phyloP scores from a whole-genome alignment of 2,329 filamentous ascomycete species.

The Cladosporium colombiae region DNA sequence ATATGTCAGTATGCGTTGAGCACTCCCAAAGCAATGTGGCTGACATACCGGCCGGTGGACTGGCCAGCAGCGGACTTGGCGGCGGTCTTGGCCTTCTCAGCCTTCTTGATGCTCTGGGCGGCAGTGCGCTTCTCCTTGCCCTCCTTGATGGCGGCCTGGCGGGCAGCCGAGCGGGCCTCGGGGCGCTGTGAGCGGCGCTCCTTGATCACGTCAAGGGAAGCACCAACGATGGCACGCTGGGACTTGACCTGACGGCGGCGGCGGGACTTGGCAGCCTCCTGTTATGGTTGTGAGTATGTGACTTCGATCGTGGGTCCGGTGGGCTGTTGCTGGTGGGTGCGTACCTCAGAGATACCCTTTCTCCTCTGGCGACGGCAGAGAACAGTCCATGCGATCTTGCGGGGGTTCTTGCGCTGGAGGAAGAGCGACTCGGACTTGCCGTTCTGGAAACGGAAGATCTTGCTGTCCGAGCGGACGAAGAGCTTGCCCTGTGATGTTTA shows the following conservation, averaged over 20 bases:
- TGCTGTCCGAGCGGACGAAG: slow-evolving; percentile 99
- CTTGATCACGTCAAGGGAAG: slow-evolving; percentile 99
- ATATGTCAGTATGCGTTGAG: slow-evolving; percentile 16
- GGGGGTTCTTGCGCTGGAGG: slow-evolving; percentile 99
- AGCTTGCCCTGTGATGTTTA: slow-evolving; percentile 81
- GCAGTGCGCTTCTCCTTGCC: slow-evolving; percentile 98
- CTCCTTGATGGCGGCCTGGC: slow-evolving; percentile 88
- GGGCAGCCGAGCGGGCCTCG: slow-evolving; percentile 91
- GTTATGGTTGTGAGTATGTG: slow-evolving; percentile 38
- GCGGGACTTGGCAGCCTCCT: slow-evolving; percentile 99
- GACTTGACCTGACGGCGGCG: slow-evolving; percentile 96
- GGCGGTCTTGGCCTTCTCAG: slow-evolving; percentile 96
- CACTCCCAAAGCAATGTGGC: neutral
- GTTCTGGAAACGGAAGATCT: slow-evolving; percentile 99
- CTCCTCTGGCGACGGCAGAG: slow-evolving; percentile 98
- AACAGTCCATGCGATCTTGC: slow-evolving; percentile 97
- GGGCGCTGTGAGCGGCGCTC: slow-evolving; percentile 94
- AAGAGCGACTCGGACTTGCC: slow-evolving; percentile 99
- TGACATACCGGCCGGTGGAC: slow-evolving; percentile 57
- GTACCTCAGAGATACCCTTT: slow-evolving; percentile 99
- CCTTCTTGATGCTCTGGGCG: slow-evolving; percentile 90
- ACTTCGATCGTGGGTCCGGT: neutral
- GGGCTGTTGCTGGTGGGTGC: slow-evolving; percentile 36
- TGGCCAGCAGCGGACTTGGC: slow-evolving; percentile 73
- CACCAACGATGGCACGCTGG: slow-evolving; percentile 98